phyloP scores from a whole-genome alignment of 2,329 filamentous ascomycete genomes.

The Tricladium varicosporioides region DNA sequence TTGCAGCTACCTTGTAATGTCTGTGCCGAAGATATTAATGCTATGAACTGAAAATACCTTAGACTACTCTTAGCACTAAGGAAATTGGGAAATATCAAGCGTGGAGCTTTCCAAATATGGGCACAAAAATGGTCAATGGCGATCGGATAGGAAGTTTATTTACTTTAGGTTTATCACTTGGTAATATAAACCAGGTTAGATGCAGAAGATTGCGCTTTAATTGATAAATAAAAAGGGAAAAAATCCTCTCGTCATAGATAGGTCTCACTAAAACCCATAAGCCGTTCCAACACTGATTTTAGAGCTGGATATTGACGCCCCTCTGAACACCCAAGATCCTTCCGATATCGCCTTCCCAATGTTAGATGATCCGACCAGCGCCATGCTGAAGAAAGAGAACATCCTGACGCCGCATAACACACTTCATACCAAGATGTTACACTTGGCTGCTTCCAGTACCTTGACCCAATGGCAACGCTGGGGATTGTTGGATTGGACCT shows the following conservation, averaged over 20 bases:
- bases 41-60: too few relatives aligned
- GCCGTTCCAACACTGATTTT: not conserved
- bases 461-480: conserved; percentile 2
- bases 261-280: too few relatives aligned
- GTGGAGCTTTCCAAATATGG: too few relatives aligned
- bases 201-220: too few relatives aligned
- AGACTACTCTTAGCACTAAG: too few relatives aligned
- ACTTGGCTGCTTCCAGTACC: conserved; percentile 6
- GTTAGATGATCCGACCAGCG: conserved; percentile 3
- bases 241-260: not conserved
- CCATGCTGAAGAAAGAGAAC: conserved; percentile 3
- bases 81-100: too few relatives aligned
- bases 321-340: not conserved
- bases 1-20: too few relatives aligned
- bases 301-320: not conserved
- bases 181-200: too few relatives aligned
- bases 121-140: too few relatives aligned
- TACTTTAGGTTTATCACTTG: too few relatives aligned
- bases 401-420: conserved; percentile 1
- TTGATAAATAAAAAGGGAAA: not conserved
- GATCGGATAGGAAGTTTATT: too few relatives aligned
- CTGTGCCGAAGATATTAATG: too few relatives aligned
- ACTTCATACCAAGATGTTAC: not conserved
- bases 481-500: not conserved
- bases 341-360: not conserved